Conservation (phyloP, 345 rosid species). For the Alliaria petiolata region DNA sequence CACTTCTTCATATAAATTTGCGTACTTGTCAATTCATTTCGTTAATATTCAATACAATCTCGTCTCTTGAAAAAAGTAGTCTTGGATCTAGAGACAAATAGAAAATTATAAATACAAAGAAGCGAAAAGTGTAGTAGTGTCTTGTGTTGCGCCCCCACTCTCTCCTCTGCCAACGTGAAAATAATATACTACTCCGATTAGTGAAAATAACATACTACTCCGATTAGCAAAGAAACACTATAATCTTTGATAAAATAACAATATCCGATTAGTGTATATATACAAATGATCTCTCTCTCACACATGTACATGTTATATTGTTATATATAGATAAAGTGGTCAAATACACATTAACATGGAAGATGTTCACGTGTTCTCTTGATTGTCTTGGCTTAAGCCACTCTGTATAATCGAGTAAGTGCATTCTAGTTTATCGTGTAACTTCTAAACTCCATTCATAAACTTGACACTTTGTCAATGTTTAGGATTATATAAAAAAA, state of each 20-base stretch:
- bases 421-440: too few species aligned
- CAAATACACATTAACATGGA: conserved; percentile 3
- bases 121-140: neutral
- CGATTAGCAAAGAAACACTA: too few species aligned
- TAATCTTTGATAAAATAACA: neutral
- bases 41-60: neutral
- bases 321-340: conserved; percentile 11
- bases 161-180: conserved; percentile 9
- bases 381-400: conserved; percentile 14
- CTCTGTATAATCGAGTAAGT: conserved; percentile 8
- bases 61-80: neutral
- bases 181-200: too few species aligned
- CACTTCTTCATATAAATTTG: neutral
- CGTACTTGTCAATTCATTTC: neutral
- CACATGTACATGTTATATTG: neutral
- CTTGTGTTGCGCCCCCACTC: neutral
- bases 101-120: neutral
- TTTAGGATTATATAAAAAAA: too few species aligned
- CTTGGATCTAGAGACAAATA: neutral
- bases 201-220: too few species aligned
- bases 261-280: neutral
- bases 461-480: neutral
- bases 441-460: too few species aligned
- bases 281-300: neutral
- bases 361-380: conserved; percentile 20